Evolutionary conservation across 2,329 filamentous ascomycete genomes (phyloP).

Genomic region (Alternaria consortialis): DNA sequence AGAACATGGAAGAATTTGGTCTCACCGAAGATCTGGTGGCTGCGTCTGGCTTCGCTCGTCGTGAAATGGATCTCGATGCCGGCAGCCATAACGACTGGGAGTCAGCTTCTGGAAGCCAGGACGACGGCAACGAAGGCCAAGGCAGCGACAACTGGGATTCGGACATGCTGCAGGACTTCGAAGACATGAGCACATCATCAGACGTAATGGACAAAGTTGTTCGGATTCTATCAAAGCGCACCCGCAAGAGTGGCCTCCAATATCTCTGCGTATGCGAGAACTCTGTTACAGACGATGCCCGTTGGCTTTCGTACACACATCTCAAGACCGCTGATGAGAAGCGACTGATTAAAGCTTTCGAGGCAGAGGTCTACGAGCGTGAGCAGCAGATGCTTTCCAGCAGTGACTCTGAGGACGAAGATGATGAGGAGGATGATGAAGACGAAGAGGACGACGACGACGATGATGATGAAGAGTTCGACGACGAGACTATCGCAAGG

Average conservation of each 20-base stretch:
- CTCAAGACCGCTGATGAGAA: constrained; percentile 36
- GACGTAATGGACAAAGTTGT: constrained; percentile 55
- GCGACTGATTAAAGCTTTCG: constrained; percentile 41
- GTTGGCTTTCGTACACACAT: constrained; percentile 56
- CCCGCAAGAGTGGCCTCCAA: constrained; percentile 56
- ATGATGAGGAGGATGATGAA: constrained; percentile 30
- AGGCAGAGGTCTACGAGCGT: constrained; percentile 27
- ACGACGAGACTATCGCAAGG: constrained; percentile 70
- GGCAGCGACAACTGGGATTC: constrained; percentile 53
- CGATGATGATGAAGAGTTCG: constrained; percentile 48
- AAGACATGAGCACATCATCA: constrained; percentile 61
- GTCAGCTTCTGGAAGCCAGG: constrained; percentile 25
- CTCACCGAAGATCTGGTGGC: constrained; percentile 39
- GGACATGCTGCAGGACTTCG: constrained; percentile 58
- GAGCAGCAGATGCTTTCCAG: constrained; percentile 29
- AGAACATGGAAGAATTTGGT: constrained; percentile 66
- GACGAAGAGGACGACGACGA: constrained; percentile 60
- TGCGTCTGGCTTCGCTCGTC: constrained; percentile 40
- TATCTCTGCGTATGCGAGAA: constrained; percentile 63
- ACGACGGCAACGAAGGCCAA: constrained; percentile 19
- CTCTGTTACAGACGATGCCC: constrained; percentile 57
- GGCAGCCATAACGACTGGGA: constrained; percentile 47
- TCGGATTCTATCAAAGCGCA: constrained; percentile 57
- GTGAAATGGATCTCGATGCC: constrained; percentile 45
- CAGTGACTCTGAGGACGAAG: constrained; percentile 25